Evolutionary conservation across 192 early-diverging fungal genomes (phyloP).

Genomic region (Piromyces finnis): DNA sequence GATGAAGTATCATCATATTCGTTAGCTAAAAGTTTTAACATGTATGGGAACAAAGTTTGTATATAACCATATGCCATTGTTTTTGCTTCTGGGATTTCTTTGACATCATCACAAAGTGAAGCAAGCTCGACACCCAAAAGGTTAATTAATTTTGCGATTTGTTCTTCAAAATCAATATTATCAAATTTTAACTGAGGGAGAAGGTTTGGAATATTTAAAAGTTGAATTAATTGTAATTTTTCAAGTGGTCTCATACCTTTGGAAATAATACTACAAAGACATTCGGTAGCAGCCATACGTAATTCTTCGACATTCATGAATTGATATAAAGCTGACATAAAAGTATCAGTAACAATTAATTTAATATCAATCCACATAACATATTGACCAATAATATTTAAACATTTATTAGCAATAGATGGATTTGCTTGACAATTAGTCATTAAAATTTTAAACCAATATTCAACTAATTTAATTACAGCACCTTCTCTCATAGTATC

Average conservation of each 20-base stretch:
- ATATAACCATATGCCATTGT: conserved; percentile 41
- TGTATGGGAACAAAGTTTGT: conserved; percentile 53
- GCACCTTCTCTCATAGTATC: conserved; percentile 75
- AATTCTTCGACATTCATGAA: conserved; percentile 34
- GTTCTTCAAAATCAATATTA: conserved; percentile 51
- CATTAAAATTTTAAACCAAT: conserved; percentile 57
- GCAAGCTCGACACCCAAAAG: conserved; percentile 54
- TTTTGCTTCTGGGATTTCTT: conserved; percentile 13
- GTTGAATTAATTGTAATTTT: conserved; percentile 70
- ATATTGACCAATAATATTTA: conserved; percentile 69
- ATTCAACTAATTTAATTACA: conserved; percentile 45
- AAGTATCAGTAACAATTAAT: conserved; percentile 65
- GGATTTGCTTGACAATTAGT: conserved; percentile 29
- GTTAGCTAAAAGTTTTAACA: conserved; percentile 60
- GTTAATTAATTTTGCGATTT: conserved; percentile 53
- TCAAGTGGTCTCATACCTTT: conserved; percentile 88
- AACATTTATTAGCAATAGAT: conserved; percentile 39
- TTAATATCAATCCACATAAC: conserved; percentile 92
- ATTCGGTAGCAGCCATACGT: conserved; percentile 57
- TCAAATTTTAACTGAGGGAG: conserved; percentile 15
- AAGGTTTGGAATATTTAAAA: conserved; percentile 35
- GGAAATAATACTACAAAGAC: conserved; percentile 64
- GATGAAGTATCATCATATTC: conserved; percentile 69
- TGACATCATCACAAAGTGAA: conserved; percentile 30
- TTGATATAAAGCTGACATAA: conserved; percentile 56